Evolutionary conservation across 306 rosid genomes (phyloP), one percentile per base, ranked within the genome.

Genomic region (Prosopis cineraria): DNA sequence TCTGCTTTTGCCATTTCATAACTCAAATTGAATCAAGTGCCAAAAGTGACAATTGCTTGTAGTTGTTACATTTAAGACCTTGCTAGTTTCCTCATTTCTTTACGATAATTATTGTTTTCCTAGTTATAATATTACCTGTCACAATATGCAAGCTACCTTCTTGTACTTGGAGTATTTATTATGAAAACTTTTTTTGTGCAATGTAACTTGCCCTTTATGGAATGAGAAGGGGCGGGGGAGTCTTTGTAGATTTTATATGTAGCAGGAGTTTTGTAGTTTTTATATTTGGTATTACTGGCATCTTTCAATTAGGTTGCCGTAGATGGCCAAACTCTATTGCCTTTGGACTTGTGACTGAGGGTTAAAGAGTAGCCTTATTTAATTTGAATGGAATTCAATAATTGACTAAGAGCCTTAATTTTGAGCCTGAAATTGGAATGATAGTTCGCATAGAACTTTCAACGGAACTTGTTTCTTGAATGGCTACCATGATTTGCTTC

Each of bases 121-220:
- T 24, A 16, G 68, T 63, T 50, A 24, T 70, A 60, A 44, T 44
- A 22, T 79, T 41, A 34, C 64, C 31, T 79, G 20, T 53, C 56
- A 62, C 70, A 34, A 64, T 55, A 70, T 70, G 79, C 68, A 27
- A 80, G 19, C 37, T 39, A 68, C 44, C 76, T 56, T 64, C 65
- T 24, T 53, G 79, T 65, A 47, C 20, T 24, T 1, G 2, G n/a
- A 30, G 19, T 27, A 3, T 9, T 53, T 37, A 56, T 52, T 10
- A 34, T 53, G 31, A 68, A 1, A 70, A 63, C 40, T 56, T 44
- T 36, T 19, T 36, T 3, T 27, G 37, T 3, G 27, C 10, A 6
- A 3, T 58, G 7, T 10, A 27, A 7, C 34, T 24, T 2, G 13
- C 65, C 19, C 7, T 10, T 12, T 24, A 5, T 33, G 19, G 39